These are phyloP conservation scores for Aristolochia contorta DNA, from an alignment of 164 flowering plant species.

Conservation along the genomic window DNA sequence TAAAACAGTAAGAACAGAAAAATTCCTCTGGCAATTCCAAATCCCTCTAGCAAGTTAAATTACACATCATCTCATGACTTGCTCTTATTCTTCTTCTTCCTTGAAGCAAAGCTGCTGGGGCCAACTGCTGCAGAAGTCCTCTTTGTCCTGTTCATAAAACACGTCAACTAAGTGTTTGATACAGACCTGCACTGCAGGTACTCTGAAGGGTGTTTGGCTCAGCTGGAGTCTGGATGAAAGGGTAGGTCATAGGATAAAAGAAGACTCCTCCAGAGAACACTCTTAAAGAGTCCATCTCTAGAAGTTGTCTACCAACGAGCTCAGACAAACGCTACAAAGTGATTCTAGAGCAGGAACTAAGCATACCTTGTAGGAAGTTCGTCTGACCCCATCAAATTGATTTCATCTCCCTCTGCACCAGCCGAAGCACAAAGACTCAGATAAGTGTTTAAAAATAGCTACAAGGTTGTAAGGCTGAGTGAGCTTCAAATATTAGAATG, in stretches of 20 bases:
- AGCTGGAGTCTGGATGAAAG: too few relatives aligned
- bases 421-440: conserved; percentile 12
- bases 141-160: conserved; percentile 47
- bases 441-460: too few relatives aligned
- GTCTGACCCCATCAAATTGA: conserved; percentile 20
- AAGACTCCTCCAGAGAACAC: too few relatives aligned
- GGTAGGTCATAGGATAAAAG: too few relatives aligned
- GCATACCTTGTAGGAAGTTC: conserved; percentile 49
- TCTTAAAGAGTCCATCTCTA: too few relatives aligned
- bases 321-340: too few relatives aligned
- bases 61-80: neutral
- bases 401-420: conserved; percentile 15
- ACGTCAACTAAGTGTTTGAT: neutral
- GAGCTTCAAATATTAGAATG: too few relatives aligned
- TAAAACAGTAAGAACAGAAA: neutral
- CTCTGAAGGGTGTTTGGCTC: too few relatives aligned
- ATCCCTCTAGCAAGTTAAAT: neutral
- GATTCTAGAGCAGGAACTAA: neutral
- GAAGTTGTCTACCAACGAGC: too few relatives aligned
- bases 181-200: neutral
- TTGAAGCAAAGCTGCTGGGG: conserved; percentile 72
- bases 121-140: conserved; percentile 67
- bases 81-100: conserved; percentile 64
- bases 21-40: neutral
- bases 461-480: too few relatives aligned